Conservation (phyloP, 2,329 filamentous ascomycete species). For the Fusarium sororula region DNA sequence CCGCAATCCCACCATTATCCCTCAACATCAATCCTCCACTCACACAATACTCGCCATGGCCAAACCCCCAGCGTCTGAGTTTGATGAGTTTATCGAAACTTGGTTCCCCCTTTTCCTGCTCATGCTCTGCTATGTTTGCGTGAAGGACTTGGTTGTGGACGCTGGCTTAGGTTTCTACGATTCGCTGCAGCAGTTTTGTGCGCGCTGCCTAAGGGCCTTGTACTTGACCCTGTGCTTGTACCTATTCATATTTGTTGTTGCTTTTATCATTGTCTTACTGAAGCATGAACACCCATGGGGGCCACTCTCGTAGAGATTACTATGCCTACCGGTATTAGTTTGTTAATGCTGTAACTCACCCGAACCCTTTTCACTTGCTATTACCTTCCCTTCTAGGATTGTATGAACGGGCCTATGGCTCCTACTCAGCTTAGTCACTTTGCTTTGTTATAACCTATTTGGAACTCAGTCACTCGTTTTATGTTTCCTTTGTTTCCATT, state of each 20-base stretch:
- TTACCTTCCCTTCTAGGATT: background rate
- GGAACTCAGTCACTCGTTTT: background rate
- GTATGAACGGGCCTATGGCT: background rate
- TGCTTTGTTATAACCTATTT: background rate
- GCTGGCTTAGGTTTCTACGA: background rate
- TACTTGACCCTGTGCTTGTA: background rate
- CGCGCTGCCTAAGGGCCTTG: background rate
- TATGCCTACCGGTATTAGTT: background rate
- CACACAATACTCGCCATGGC: background rate
- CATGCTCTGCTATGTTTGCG: background rate
- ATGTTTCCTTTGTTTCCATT: rapidly evolving
- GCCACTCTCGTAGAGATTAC: background rate
- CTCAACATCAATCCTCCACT: background rate
- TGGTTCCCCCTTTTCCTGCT: rapidly evolving
- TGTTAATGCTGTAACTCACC: background rate
- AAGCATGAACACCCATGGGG: background rate
- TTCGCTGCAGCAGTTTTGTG: background rate
- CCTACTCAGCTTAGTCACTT: background rate
- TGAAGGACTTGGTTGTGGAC: background rate
- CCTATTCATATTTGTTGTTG: background rate
- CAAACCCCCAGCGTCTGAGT: rapidly evolving
- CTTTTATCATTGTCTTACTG: too few relatives aligned
- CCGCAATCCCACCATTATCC: rapidly evolving
- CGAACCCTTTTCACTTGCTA: background rate
- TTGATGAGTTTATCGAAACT: too few relatives aligned